phyloP scores from a whole-genome alignment of 2,329 filamentous ascomycete species.

The Rosellinia necatrix region DNA sequence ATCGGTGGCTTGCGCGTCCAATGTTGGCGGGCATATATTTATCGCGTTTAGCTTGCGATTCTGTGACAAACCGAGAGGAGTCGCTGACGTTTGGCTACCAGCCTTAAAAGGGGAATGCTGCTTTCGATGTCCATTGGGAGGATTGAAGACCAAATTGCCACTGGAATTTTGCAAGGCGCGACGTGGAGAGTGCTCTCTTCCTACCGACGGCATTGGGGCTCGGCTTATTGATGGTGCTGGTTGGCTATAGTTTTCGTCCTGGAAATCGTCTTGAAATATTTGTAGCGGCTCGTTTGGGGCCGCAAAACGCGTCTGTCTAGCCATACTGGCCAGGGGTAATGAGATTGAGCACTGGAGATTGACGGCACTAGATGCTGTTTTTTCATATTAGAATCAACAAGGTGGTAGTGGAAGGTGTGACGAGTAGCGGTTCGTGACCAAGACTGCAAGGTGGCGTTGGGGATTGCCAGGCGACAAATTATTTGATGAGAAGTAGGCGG shows the following conservation, averaged over 20 bases:
- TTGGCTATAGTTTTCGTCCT: constrained; percentile 49
- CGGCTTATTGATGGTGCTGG: constrained; percentile 57
- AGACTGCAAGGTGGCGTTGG: constrained; percentile 19
- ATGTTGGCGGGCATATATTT: constrained; percentile 67
- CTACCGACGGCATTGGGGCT: constrained; percentile 58
- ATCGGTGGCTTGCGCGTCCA: constrained; percentile 62
- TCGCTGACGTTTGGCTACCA: constrained; percentile 60
- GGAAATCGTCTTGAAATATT: constrained; percentile 53
- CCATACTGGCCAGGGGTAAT: constrained; percentile 52
- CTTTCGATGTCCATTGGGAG: constrained; percentile 56
- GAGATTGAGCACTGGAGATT: background rate
- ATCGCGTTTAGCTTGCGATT: constrained; percentile 69
- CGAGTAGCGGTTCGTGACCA: constrained; percentile 11
- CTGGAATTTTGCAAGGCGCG: constrained; percentile 56
- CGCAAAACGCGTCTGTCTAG: constrained; percentile 54
- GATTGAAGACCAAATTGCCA: constrained; percentile 70
- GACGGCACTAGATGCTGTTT: background rate
- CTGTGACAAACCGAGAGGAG: constrained; percentile 58
- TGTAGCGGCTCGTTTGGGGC: constrained; percentile 53
- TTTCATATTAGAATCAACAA: constrained; percentile 7
- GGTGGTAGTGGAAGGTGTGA: constrained; percentile 7
- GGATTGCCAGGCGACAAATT: constrained; percentile 31
- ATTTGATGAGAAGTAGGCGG: constrained; percentile 24
- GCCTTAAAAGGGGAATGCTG: constrained; percentile 73
- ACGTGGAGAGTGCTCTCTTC: constrained; percentile 49